Conservation (phyloP, 192 early-diverging fungal species). For the Chytriomyces sp. region DNA sequence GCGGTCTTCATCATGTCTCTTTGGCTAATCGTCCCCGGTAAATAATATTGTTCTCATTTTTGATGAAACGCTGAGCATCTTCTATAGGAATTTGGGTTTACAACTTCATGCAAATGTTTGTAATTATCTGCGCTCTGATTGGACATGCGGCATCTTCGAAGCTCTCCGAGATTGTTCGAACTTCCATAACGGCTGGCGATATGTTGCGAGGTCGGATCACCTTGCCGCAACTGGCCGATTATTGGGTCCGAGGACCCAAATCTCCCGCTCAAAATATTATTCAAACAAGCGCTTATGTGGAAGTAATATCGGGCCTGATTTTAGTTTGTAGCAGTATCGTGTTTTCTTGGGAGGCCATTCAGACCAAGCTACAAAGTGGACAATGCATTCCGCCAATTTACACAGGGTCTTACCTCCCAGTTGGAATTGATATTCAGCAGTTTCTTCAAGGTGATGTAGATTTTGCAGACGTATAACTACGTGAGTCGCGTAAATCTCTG, state of each 20-base stretch:
- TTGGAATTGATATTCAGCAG: conserved; percentile 11
- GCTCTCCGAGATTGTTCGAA: background rate
- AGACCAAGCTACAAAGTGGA: background rate
- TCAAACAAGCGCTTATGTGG: background rate
- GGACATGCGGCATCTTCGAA: background rate
- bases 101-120: conserved; percentile 19
- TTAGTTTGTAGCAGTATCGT: conserved; percentile 15
- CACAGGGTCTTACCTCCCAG: background rate
- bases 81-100: conserved; percentile 13
- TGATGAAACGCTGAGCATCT: no score
- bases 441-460: conserved; percentile 26
- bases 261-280: background rate
- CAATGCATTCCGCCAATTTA: conserved; percentile 14
- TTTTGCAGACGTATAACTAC: conserved; percentile 20
- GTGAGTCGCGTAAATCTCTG: conserved; percentile 3
- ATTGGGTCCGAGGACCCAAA: conserved; percentile 1
- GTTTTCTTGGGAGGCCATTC: conserved; percentile 17
- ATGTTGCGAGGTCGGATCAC: background rate
- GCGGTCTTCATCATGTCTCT: conserved; percentile 18
- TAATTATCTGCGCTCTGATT: background rate
- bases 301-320: background rate
- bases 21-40: conserved; percentile 8
- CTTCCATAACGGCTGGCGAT: conserved; percentile 20
- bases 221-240: conserved; percentile 9
- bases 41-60: no score